These are phyloP conservation scores for Fusarium hainanense DNA, from an alignment of 2,329 filamentous ascomycete genomes.

Conservation along the genomic window DNA sequence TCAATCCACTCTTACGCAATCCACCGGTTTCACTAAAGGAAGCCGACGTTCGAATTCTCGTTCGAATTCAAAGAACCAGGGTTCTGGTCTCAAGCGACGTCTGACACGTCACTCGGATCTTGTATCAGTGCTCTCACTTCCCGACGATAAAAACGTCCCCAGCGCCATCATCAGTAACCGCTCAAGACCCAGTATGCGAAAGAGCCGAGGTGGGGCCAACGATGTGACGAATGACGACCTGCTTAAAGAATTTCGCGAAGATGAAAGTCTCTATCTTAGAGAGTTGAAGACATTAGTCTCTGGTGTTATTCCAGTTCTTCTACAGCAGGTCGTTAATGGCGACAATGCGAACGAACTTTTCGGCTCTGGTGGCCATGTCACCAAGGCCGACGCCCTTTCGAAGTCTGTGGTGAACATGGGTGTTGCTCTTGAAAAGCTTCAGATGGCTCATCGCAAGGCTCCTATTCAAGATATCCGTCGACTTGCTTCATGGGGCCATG, in stretches of 20 bases:
- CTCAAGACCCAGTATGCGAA: slow-evolving; percentile 82
- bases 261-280: slow-evolving; percentile 88
- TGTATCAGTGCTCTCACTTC: slow-evolving; percentile 88
- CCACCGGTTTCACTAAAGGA: slow-evolving; percentile 61
- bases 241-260: slow-evolving; percentile 80
- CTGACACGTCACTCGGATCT: slow-evolving; percentile 94
- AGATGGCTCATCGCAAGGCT: slow-evolving; percentile 81
- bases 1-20: slow-evolving; percentile 66
- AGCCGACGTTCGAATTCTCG: slow-evolving; percentile 54
- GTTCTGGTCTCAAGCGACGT: slow-evolving; percentile 73
- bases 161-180: slow-evolving; percentile 75
- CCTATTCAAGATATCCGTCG: slow-evolving; percentile 77
- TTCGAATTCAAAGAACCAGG: slow-evolving; percentile 56
- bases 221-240: slow-evolving; percentile 79
- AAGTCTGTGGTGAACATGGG: slow-evolving; percentile 96
- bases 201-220: slow-evolving; percentile 73
- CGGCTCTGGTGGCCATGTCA: slow-evolving; percentile 62
- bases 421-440: slow-evolving; percentile 85
- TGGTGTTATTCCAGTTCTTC: slow-evolving; percentile 91
- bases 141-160: slow-evolving; percentile 65
- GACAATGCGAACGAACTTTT: slow-evolving; percentile 75
- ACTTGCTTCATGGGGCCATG: slow-evolving; percentile 84
- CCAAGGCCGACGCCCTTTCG: slow-evolving; percentile 72
- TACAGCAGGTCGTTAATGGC: slow-evolving; percentile 84
- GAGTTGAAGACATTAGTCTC: slow-evolving; percentile 94